phyloP scores from a whole-genome alignment of 2,329 filamentous ascomycete species.

The Aspergillus hiratsukae region DNA sequence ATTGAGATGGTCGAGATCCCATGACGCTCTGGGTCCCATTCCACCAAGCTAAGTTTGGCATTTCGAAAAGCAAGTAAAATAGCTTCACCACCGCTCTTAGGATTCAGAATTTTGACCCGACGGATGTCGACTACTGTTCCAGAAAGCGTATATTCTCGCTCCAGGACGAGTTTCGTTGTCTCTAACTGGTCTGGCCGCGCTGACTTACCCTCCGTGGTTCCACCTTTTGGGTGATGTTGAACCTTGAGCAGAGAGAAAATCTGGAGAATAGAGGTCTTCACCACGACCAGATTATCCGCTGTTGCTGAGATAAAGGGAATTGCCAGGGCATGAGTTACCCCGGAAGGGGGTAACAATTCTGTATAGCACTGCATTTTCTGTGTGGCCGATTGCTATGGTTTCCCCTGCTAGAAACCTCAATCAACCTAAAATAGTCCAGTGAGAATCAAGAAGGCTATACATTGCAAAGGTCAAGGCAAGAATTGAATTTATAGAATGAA shows the following conservation, averaged over 20 bases:
- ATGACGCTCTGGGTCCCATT: slow-evolving; percentile 83
- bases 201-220: slow-evolving; percentile 44
- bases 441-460: neutral
- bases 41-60: slow-evolving; percentile 85
- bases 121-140: slow-evolving; percentile 81
- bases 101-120: slow-evolving; percentile 66
- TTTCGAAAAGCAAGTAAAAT: slow-evolving; percentile 81
- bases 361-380: slow-evolving; percentile 88
- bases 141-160: slow-evolving; percentile 77
- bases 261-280: slow-evolving; percentile 88
- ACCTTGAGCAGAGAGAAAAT: slow-evolving; percentile 73
- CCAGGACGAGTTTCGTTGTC: slow-evolving; percentile 73
- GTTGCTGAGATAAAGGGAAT: slow-evolving; percentile 72
- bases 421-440: slow-evolving; percentile 5
- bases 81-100: slow-evolving; percentile 76
- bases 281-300: slow-evolving; percentile 81
- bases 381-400: neutral
- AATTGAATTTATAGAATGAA: neutral
- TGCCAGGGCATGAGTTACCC: slow-evolving; percentile 81
- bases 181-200: slow-evolving; percentile 60
- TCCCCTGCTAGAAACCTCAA: neutral
- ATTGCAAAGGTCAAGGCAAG: neutral
- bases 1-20: slow-evolving; percentile 85
- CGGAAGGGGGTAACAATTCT: slow-evolving; percentile 89
- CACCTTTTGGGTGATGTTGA: slow-evolving; percentile 40